These are phyloP conservation scores for Allodekkera sacchari DNA, from an alignment of 805 yeast species.

Conservation along the genomic window DNA sequence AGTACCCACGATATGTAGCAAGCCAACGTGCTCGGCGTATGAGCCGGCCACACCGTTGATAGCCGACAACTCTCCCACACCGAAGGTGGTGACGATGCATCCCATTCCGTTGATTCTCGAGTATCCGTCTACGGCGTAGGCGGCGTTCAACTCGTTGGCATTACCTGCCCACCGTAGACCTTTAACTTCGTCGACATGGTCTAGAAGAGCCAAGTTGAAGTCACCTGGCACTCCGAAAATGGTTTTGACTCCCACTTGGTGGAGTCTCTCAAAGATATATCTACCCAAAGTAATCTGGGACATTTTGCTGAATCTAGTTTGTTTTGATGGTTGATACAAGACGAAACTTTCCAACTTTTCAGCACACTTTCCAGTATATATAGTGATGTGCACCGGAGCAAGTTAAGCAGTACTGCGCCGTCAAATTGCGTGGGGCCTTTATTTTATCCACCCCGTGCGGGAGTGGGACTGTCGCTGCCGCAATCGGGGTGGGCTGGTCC, in stretches of 20 bases:
- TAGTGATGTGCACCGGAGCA: background rate
- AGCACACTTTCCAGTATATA: background rate
- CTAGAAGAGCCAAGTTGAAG: conserved; percentile 65
- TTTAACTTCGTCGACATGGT: conserved; percentile 64
- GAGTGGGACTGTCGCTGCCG: no score
- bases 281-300: conserved; percentile 56
- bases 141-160: conserved; percentile 84
- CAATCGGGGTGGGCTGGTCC: no score
- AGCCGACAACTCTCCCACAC: conserved; percentile 84
- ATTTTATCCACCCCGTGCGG: no score
- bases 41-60: conserved; percentile 84
- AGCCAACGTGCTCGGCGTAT: conserved; percentile 83
- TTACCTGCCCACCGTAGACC: conserved; percentile 86
- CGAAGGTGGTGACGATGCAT: conserved; percentile 75
- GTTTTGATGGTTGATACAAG: no score
- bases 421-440: no score
- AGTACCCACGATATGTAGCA: conserved; percentile 79
- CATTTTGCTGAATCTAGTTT: conserved; percentile 8
- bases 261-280: conserved; percentile 70
- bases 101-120: conserved; percentile 72
- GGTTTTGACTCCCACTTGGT: conserved; percentile 62
- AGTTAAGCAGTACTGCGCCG: no score
- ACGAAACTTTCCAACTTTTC: no score
- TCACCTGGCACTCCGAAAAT: conserved; percentile 80
- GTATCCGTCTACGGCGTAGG: conserved; percentile 85